Percentiles rank a stretch among this genome's conserved stretches.
These are phyloP conservation scores for Monosporascus sp. DNA, from an alignment of 2,329 filamentous ascomycete genomes.

Conservation along the genomic window DNA sequence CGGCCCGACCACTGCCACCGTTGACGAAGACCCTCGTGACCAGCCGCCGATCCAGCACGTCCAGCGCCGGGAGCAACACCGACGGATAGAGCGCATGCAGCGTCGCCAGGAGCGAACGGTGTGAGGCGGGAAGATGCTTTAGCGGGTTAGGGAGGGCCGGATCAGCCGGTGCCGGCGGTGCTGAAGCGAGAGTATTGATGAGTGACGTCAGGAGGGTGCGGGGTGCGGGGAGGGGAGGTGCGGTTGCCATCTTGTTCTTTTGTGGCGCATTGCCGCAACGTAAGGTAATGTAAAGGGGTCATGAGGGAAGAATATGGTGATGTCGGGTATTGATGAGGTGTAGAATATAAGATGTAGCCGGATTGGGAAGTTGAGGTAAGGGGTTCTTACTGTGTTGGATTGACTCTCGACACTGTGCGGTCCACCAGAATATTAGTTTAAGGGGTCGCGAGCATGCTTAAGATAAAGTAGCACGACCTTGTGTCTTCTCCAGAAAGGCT, in stretches of 20 bases:
- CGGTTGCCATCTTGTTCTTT: neutral
- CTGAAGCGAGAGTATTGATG: slow-evolving; percentile 34
- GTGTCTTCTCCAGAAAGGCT: too few relatives aligned
- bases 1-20: neutral
- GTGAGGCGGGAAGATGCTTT: slow-evolving; percentile 29
- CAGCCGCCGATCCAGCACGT: slow-evolving; percentile 75
- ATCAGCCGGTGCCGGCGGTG: neutral
- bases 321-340: too few relatives aligned
- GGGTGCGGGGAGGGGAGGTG: slow-evolving; percentile 31
- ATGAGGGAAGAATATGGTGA: too few relatives aligned
- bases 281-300: too few relatives aligned
- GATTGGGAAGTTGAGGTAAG: too few relatives aligned
- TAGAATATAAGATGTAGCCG: too few relatives aligned
- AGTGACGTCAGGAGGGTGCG: slow-evolving; percentile 45
- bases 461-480: too few relatives aligned
- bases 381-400: too few relatives aligned
- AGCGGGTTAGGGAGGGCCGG: slow-evolving; percentile 27
- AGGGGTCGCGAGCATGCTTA: too few relatives aligned
- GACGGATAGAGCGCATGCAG: slow-evolving; percentile 82
- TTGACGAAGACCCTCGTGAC: slow-evolving; percentile 50
- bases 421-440: too few relatives aligned
- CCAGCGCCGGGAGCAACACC: slow-evolving; percentile 76
- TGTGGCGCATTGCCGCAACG: too few relatives aligned
- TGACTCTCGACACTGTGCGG: too few relatives aligned
- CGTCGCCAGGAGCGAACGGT: slow-evolving; percentile 61